Percentiles rank a stretch among this genome's conserved stretches.
Evolutionary conservation across 768 basidiomycete species (phyloP).

Genomic region (Xerocomellus chrysenteron): DNA sequence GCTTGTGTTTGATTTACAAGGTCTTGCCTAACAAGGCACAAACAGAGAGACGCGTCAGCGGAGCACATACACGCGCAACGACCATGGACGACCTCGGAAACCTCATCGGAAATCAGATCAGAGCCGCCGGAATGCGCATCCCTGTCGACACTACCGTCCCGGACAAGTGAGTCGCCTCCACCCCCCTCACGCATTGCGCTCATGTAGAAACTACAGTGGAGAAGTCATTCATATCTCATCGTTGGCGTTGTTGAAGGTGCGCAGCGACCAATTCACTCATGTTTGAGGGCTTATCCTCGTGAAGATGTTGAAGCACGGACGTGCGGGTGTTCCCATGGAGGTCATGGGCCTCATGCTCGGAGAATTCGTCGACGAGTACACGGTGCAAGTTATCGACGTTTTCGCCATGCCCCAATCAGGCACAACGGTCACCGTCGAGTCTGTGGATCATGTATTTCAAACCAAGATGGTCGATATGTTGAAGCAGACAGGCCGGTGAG

Average conservation of each 20-base stretch:
- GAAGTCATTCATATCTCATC: constrained; percentile 98
- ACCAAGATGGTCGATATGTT: constrained; percentile 98
- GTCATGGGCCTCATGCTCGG: constrained; percentile 99
- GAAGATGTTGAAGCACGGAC: constrained; percentile 98
- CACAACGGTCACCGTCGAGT: constrained; percentile 96
- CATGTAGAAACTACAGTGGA: constrained; percentile 48
- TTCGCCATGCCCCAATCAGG: constrained; percentile 99
- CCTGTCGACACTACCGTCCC: constrained; percentile 56
- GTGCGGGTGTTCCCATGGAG: constrained; percentile 99
- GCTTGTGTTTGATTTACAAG: constrained; percentile 30
- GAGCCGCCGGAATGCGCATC: constrained; percentile 38
- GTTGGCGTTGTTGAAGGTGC: constrained; percentile 91
- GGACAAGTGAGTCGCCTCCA: constrained; percentile 61
- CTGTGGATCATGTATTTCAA: constrained; percentile 98
- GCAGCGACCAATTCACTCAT: constrained; percentile 9
- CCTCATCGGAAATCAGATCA: constrained; percentile 51
- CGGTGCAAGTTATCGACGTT: constrained; percentile 91
- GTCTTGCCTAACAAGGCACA: constrained; percentile 22
- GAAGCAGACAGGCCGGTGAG: constrained; percentile 96
- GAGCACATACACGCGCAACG: neutral
- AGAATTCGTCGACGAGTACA: constrained; percentile 98
- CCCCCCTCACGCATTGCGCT: neutral
- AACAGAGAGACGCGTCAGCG: constrained; percentile 42
- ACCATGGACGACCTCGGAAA: constrained; percentile 47
- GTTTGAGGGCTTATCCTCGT: constrained; percentile 1